Evolutionary conservation across 495 filamentous ascomycete species (phyloP).

Genomic region (Talaromyces ruber): DNA sequence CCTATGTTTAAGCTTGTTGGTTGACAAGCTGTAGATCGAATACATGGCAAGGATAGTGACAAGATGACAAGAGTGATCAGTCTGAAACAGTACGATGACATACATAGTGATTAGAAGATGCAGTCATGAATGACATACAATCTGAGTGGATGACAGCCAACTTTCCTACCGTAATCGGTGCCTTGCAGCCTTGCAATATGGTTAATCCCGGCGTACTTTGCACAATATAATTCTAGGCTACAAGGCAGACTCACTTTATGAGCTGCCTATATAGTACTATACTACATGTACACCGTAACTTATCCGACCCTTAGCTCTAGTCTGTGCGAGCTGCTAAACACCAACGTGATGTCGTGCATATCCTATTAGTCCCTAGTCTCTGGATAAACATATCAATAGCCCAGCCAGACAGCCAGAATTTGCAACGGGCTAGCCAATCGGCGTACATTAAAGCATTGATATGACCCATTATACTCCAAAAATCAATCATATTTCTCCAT

Average conservation of each 20-base stretch:
- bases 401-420: background rate
- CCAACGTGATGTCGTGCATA: background rate
- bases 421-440: background rate
- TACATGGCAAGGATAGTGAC: too few species aligned
- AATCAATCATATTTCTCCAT: background rate
- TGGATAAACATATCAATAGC: background rate
- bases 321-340: background rate
- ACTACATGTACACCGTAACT: background rate
- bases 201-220: background rate
- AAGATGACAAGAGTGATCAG: background rate
- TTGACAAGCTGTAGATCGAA: background rate
- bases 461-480: background rate
- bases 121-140: background rate
- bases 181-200: background rate
- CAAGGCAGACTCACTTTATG: background rate
- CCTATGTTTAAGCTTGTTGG: slow-evolving; percentile 10
- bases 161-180: background rate
- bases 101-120: background rate
- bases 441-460: background rate
- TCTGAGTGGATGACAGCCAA: background rate
- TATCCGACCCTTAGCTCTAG: background rate
- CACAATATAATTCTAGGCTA: background rate
- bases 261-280: background rate
- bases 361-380: background rate
- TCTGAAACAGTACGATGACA: background rate